A percentile compares a stretch with the other conserved stretches of the same genome.
Conservation (phyloP, 2,329 filamentous ascomycete genomes). For the Botrytis aclada region DNA sequence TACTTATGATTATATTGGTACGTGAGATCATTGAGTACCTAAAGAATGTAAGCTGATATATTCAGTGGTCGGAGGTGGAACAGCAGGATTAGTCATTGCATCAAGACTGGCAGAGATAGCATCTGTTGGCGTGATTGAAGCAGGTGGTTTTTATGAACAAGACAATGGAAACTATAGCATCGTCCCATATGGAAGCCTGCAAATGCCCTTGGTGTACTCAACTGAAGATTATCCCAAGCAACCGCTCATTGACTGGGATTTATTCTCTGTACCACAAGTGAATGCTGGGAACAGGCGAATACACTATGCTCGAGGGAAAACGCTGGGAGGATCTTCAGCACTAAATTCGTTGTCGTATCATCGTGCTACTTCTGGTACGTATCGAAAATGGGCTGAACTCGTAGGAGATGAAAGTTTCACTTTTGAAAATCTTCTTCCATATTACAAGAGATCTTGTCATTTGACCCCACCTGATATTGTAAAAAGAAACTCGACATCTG, state of each 20-base stretch:
- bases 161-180: conserved; percentile 14
- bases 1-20: conserved; percentile 42
- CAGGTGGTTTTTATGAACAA: conserved; percentile 22
- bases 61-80: conserved; percentile 23
- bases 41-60: background rate
- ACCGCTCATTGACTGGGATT: conserved; percentile 23
- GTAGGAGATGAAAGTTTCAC: conserved; percentile 45
- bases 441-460: conserved; percentile 40
- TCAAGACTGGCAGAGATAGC: conserved; percentile 20
- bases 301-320: conserved; percentile 36
- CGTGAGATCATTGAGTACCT: background rate
- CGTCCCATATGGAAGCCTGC: background rate
- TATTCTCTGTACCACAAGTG: conserved; percentile 20
- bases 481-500: conserved; percentile 17
- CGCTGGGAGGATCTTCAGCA: conserved; percentile 37
- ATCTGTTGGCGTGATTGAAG: conserved; percentile 26
- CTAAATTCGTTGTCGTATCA: conserved; percentile 11
- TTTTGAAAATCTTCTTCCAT: conserved; percentile 47
- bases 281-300: conserved; percentile 23
- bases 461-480: conserved; percentile 31
- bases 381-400: conserved; percentile 45
- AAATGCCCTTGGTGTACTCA: conserved; percentile 17
- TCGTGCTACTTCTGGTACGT: conserved; percentile 24
- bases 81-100: conserved; percentile 23
- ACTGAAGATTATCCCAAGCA: background rate